Base-by-base conservation (phyloP, 225 moss, liverwort and hornwort species). In the Marchantia paleacea region DNA sequence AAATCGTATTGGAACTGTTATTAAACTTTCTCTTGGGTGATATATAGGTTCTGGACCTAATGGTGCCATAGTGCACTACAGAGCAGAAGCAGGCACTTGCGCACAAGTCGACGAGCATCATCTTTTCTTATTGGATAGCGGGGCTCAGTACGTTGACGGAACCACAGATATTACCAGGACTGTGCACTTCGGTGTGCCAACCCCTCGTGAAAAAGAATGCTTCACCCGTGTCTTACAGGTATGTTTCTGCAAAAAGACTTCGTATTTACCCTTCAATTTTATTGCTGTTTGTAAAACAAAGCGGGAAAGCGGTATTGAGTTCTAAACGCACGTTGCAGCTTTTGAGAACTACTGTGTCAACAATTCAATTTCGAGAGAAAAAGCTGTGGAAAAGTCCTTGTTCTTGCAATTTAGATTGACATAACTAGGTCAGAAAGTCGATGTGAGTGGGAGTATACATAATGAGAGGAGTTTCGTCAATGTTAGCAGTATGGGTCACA, bases 91-190 rank as follows among this genome's bases (percentile, higher is more conserved):
- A 78, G 89, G 74, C 47, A 94, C 92, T 16, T 99, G 99, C 85
- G 91, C 87, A n/a, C 81, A 89, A 79, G 99, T 99, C 29, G 87
- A 95, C 81, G 88, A 87, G 12, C 84, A 92, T 77, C 87, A 89
- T 73, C 83, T 99, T 57, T 91, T 91, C 51, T 87, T 99, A 80
- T 77, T 99, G 54, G 99, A 99, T 69, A 99, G 99, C 87, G 99
- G 99, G 51, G 99, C 91, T 6, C 99, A 99, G 66, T 99, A 91
- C 84, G 90, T 95, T 78, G 99, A 99, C 86, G 99, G 99, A 52
- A 99, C 99, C 26, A 99, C 99, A 57, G 99, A 99, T 79, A 95
- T 99, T 29, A 99, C 99, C 9, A 94, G 99, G 79, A 99, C 99
- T 11, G 95, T 99, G 29, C 99, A 99, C 84, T 99, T 99, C 81